These are phyloP conservation scores for Cicer pinnatifidum DNA, from an alignment of 306 rosid species.

Conservation along the genomic window DNA sequence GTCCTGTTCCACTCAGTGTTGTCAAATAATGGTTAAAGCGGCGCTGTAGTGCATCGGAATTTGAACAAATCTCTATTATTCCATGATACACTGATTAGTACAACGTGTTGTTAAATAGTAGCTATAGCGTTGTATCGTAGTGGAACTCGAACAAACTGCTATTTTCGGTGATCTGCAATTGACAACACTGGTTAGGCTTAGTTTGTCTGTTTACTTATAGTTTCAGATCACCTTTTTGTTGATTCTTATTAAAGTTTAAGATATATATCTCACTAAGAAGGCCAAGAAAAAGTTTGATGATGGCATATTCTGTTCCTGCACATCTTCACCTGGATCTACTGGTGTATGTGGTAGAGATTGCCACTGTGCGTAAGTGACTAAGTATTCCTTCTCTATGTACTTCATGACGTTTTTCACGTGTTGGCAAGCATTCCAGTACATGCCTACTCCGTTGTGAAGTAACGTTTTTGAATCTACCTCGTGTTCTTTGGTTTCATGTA, in stretches of 20 bases:
- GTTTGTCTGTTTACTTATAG: conserved; percentile 30
- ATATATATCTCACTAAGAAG: conserved; percentile 79
- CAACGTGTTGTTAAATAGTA: too few relatives aligned
- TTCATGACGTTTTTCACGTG: neutral
- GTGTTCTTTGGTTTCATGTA: neutral
- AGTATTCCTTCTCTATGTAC: conserved; percentile 44
- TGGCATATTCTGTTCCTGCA: conserved; percentile 92
- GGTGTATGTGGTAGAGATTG: conserved; percentile 84
- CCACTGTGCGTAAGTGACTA: conserved; percentile 97
- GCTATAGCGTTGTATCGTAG: too few relatives aligned
- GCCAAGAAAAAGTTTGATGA: conserved; percentile 77
- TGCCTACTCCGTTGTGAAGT: neutral
- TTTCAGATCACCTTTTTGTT: conserved; percentile 45
- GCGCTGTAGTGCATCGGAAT: too few relatives aligned
- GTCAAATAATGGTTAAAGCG: too few relatives aligned
- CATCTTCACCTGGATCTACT: conserved; percentile 62
- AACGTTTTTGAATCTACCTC: conserved; percentile 22
- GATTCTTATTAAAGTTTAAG: conserved; percentile 62
- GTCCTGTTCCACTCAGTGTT: neutral
- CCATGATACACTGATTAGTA: too few relatives aligned
- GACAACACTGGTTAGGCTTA: neutral
- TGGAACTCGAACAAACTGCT: too few relatives aligned
- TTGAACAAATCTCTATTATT: too few relatives aligned
- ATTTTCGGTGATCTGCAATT: too few relatives aligned
- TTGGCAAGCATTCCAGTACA: neutral